A percentile compares a stretch with the other conserved stretches of the same genome.
Evolutionary conservation across 441 rosid species (phyloP).

Genomic region (Capsella rubella): DNA sequence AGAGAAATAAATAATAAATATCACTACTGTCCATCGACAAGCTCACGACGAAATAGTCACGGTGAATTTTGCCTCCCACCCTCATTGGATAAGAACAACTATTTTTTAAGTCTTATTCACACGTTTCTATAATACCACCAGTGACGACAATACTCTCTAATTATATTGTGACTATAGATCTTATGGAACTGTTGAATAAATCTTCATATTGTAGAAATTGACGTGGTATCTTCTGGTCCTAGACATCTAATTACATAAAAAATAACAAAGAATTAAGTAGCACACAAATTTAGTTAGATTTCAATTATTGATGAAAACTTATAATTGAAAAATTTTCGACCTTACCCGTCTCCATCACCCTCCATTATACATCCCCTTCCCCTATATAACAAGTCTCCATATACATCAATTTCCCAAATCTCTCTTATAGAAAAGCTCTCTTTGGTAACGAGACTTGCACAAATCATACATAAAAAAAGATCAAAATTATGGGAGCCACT

Average conservation of each 20-base stretch:
- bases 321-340: slow-evolving; percentile 15
- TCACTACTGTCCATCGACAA: slow-evolving; percentile 33
- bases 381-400: slow-evolving; percentile 33
- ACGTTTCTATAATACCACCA: slow-evolving; percentile 28
- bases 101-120: slow-evolving; percentile 31
- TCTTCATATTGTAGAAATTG: neutral
- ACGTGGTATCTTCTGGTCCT: slow-evolving; percentile 16
- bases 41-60: slow-evolving; percentile 34
- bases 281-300: slow-evolving; percentile 15
- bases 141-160: slow-evolving; percentile 15
- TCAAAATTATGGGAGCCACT: slow-evolving; percentile 31
- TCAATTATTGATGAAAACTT: slow-evolving; percentile 33
- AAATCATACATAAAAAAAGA: slow-evolving; percentile 14
- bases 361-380: slow-evolving; percentile 20
- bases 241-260: slow-evolving; percentile 35
- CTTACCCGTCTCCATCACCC: slow-evolving; percentile 36
- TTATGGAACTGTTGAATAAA: neutral
- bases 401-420: slow-evolving; percentile 26
- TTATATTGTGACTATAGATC: too few species aligned
- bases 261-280: slow-evolving; percentile 26
- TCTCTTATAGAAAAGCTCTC: slow-evolving; percentile 16
- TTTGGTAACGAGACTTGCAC: slow-evolving; percentile 29
- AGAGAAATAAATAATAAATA: neutral
- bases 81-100: slow-evolving; percentile 39
- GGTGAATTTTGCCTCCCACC: slow-evolving; percentile 35